phyloP scores from a whole-genome alignment of 768 basidiomycete genomes.

The Kwoniella botswanensis region DNA sequence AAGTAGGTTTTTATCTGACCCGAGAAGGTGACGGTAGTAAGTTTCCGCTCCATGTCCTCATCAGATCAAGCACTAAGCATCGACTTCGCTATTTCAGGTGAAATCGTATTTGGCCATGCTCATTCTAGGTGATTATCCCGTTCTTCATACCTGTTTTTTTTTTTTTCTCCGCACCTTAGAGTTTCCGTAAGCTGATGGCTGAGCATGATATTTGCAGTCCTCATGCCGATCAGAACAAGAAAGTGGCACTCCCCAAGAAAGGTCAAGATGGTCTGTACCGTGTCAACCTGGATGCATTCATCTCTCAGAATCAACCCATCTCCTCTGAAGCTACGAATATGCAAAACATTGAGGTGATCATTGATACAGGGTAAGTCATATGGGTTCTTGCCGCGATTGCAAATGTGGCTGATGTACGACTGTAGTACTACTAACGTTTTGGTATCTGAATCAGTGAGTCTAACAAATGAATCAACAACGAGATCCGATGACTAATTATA shows the following conservation, averaged over 20 bases:
- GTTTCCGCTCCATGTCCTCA: not conserved
- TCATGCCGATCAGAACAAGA: constrained; percentile 18
- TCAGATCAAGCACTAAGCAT: not conserved
- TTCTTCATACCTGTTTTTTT: not conserved
- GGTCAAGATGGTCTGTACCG: constrained; percentile 12
- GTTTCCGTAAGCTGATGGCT: not conserved
- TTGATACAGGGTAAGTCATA: constrained; percentile 19
- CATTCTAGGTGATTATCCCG: constrained; percentile 3
- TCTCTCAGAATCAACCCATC: not conserved
- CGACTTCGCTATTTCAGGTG: not conserved
- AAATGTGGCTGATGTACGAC: not conserved
- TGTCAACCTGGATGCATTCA: constrained; percentile 16
- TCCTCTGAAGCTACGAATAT: not conserved
- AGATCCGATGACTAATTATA: no score
- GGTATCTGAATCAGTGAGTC: constrained; percentile 19
- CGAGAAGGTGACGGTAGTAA: constrained; percentile 10
- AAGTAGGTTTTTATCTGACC: constrained; percentile 14
- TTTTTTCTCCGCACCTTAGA: not conserved
- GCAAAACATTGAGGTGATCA: constrained; percentile 13
- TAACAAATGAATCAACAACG: not conserved
- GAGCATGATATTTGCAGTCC: not conserved
- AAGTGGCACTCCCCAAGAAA: not conserved
- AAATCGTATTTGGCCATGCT: constrained; percentile 15
- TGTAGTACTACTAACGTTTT: constrained; percentile 11
- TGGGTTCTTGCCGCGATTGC: not conserved